Evolutionary conservation across 2,329 filamentous ascomycete genomes (phyloP).

Genomic region (Cladorrhinum sp.): DNA sequence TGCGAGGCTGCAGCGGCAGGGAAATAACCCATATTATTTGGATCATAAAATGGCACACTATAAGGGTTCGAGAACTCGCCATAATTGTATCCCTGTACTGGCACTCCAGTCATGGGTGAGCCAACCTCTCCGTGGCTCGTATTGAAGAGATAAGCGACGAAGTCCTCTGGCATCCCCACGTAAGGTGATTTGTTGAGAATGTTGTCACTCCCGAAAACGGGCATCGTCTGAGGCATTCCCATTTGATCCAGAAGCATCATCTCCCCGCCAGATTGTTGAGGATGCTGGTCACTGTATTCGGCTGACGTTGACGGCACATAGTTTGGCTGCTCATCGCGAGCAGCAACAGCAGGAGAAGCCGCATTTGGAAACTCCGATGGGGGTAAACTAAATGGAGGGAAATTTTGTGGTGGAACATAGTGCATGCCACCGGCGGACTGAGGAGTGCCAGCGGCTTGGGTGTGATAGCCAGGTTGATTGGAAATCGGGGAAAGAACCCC

Average conservation of each 20-base stretch:
- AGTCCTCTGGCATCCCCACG: slow-evolving; percentile 78
- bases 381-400: slow-evolving; percentile 60
- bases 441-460: slow-evolving; percentile 44
- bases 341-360: slow-evolving; percentile 36
- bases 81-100: slow-evolving; percentile 50
- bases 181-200: slow-evolving; percentile 81
- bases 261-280: slow-evolving; percentile 47
- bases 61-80: slow-evolving; percentile 51
- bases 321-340: slow-evolving; percentile 33
- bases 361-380: slow-evolving; percentile 52
- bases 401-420: slow-evolving; percentile 60
- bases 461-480: slow-evolving; percentile 47
- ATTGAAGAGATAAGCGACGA: slow-evolving; percentile 81
- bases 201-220: slow-evolving; percentile 81
- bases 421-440: slow-evolving; percentile 39
- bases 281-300: slow-evolving; percentile 48
- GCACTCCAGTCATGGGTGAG: slow-evolving; percentile 51
- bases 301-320: slow-evolving; percentile 39
- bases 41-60: slow-evolving; percentile 49
- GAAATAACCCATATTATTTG: slow-evolving; percentile 52
- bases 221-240: slow-evolving; percentile 66
- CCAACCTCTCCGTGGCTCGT: slow-evolving; percentile 50
- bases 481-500: slow-evolving; percentile 53
- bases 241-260: slow-evolving; percentile 62
- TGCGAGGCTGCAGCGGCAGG: slow-evolving; percentile 57